Conservation (phyloP, 768 basidiomycete species). For the Lactarius indigo region DNA sequence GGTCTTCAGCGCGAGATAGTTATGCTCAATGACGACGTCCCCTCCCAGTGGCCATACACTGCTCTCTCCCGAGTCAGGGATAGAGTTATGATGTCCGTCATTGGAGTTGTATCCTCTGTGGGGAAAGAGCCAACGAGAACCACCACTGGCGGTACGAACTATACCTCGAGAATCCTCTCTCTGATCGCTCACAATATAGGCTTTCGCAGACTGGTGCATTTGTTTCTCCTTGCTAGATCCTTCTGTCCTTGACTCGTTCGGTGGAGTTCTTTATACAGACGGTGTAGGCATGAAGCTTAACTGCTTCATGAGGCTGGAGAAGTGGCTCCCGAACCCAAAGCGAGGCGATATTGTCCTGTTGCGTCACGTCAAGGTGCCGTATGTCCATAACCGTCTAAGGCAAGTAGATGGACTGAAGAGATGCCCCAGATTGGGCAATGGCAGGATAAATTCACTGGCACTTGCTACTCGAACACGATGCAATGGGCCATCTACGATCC, state of each 20-base stretch:
- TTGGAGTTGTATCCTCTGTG: slow-evolving; percentile 32
- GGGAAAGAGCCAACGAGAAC: slow-evolving; percentile 24
- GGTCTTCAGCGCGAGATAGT: not conserved
- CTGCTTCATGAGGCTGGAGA: slow-evolving; percentile 49
- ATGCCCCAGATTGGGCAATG: slow-evolving; percentile 8
- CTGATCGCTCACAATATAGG: slow-evolving; percentile 1
- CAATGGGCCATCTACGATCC: slow-evolving; percentile 20
- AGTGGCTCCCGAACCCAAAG: slow-evolving; percentile 50
- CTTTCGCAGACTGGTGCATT: slow-evolving; percentile 42
- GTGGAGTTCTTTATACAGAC: slow-evolving; percentile 29
- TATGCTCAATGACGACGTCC: not conserved
- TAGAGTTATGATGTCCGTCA: slow-evolving; percentile 30
- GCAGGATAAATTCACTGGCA: slow-evolving; percentile 16
- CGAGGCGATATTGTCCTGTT: slow-evolving; percentile 52
- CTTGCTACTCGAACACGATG: slow-evolving; percentile 12
- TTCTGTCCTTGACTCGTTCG: slow-evolving; percentile 38
- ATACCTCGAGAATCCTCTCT: not conserved
- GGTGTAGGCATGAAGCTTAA: slow-evolving; percentile 31
- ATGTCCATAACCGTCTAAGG: not conserved
- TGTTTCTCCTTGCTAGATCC: slow-evolving; percentile 51
- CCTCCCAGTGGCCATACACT: slow-evolving; percentile 13
- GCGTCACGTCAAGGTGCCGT: slow-evolving; percentile 45
- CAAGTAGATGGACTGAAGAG: slow-evolving; percentile 3
- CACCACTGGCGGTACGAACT: slow-evolving; percentile 30
- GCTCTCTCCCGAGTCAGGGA: slow-evolving; percentile 9